These are phyloP conservation scores for Phytopythium ostracodes DNA, from an alignment of 352 stramenopile species.

Conservation along the genomic window DNA sequence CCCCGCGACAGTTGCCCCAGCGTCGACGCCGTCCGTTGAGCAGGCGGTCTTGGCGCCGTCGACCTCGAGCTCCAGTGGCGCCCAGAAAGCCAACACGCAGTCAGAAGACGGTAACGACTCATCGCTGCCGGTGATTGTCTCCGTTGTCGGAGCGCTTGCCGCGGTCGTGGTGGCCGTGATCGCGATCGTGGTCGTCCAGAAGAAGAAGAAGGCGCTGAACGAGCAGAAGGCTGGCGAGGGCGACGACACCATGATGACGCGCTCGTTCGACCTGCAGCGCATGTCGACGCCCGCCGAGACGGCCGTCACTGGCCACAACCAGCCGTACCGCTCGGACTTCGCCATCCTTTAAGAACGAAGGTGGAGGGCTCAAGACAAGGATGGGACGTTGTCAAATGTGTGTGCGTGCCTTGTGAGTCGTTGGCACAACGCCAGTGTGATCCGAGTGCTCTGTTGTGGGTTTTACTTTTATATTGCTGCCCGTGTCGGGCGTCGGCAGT, in stretches of 20 bases:
- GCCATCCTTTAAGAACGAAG: constrained; percentile 1
- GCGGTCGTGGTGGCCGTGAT: constrained; percentile 19
- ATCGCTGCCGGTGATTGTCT: constrained; percentile 22
- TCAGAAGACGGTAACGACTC: constrained; percentile 10
- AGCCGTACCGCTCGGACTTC: constrained; percentile 5
- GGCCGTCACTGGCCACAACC: not conserved
- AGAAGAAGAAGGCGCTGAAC: constrained; percentile 28
- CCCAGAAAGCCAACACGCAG: constrained; percentile 22
- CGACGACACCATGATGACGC: constrained; percentile 5
- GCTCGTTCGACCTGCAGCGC: constrained; percentile 19
- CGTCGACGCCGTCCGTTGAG: constrained; percentile 12
- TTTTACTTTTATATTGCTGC: not conserved
- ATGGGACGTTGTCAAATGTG: too few species aligned
- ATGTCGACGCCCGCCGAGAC: constrained; percentile 12
- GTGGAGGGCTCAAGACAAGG: too few species aligned
- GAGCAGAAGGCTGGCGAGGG: constrained; percentile 10
- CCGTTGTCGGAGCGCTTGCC: constrained; percentile 9
- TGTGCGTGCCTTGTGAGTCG: not conserved
- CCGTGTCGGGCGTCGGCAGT: not conserved
- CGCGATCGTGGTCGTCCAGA: constrained; percentile 16
- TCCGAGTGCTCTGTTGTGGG: not conserved
- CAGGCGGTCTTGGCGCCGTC: constrained; percentile 8
- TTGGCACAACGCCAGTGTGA: not conserved
- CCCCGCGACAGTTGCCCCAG: constrained; percentile 5
- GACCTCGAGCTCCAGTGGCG: constrained; percentile 10